These are phyloP conservation scores for Pseudopediastrum boryanum DNA, from an alignment of 139 green algal species.

Conservation along the genomic window DNA sequence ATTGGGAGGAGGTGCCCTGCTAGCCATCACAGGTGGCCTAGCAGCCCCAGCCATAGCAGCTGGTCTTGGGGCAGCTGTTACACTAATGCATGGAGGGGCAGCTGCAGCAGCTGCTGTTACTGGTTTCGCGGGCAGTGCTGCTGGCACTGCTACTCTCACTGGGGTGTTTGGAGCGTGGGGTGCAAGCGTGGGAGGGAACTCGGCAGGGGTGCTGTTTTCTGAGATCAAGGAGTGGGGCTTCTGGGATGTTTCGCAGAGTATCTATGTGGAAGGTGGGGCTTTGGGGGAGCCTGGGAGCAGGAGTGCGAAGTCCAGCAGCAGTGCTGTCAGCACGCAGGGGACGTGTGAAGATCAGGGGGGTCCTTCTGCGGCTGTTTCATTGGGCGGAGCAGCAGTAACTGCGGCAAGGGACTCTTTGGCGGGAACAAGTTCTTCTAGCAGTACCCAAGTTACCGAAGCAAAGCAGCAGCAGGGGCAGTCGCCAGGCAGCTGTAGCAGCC, in stretches of 20 bases:
- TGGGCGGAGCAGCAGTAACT: not conserved
- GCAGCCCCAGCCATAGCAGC: constrained; percentile 83
- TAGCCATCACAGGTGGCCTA: constrained; percentile 81
- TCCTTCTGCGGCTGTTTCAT: not conserved
- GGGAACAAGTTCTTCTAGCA: not conserved
- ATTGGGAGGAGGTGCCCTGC: constrained; percentile 73
- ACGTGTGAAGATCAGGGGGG: not conserved
- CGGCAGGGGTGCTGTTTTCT: constrained; percentile 36
- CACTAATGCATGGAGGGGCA: constrained; percentile 51
- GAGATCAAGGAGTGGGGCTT: constrained; percentile 85
- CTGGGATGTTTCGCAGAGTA: constrained; percentile 39
- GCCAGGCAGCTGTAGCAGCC: no score
- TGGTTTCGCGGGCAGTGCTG: constrained; percentile 51
- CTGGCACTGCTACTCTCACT: constrained; percentile 64
- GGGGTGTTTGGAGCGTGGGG: constrained; percentile 40
- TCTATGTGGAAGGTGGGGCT: constrained; percentile 14
- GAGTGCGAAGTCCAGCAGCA: constrained; percentile 19
- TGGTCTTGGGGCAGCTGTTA: constrained; percentile 68
- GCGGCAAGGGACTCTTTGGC: not conserved
- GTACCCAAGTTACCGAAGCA: not conserved
- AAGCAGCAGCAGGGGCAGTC: not conserved
- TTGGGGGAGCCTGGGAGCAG: not conserved
- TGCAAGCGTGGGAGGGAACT: constrained; percentile 27
- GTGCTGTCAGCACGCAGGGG: not conserved
- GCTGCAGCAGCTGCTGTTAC: constrained; percentile 56